Conservation (phyloP, 345 rosid species). For the Brassica incana region DNA sequence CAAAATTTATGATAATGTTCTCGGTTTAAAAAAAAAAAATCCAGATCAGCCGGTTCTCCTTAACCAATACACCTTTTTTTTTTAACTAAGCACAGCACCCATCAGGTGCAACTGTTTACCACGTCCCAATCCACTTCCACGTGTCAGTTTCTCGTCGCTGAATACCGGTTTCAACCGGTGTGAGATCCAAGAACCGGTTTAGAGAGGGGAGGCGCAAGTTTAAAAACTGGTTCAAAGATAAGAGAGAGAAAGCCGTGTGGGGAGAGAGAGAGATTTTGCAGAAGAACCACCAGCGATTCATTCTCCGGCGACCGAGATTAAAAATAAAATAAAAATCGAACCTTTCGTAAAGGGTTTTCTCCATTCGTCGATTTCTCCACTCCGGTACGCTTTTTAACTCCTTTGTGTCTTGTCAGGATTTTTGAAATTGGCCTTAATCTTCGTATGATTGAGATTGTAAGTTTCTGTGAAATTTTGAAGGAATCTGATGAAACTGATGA, state of each 20-base stretch:
- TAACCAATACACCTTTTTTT: no score
- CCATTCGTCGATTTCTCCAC: not conserved
- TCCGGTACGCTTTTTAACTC: not conserved
- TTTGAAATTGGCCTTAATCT: not conserved
- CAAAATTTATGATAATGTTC: no score
- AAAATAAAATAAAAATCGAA: not conserved
- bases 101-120: not conserved
- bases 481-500: not conserved
- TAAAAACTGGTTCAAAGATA: not conserved
- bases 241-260: not conserved
- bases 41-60: no score
- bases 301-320: not conserved
- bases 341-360: not conserved
- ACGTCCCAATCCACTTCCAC: constrained; percentile 22
- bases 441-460: not conserved
- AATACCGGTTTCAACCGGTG: constrained; percentile 40
- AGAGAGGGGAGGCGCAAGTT: not conserved
- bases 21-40: no score
- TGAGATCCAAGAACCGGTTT: constrained; percentile 15
- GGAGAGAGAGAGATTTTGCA: not conserved
- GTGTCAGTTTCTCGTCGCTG: constrained; percentile 24
- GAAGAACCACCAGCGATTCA: not conserved
- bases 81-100: not conserved
- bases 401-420: not conserved
- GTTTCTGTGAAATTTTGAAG: not conserved